Evolutionary conservation across 306 rosid species (phyloP).

Genomic region (Malus sieversii): DNA sequence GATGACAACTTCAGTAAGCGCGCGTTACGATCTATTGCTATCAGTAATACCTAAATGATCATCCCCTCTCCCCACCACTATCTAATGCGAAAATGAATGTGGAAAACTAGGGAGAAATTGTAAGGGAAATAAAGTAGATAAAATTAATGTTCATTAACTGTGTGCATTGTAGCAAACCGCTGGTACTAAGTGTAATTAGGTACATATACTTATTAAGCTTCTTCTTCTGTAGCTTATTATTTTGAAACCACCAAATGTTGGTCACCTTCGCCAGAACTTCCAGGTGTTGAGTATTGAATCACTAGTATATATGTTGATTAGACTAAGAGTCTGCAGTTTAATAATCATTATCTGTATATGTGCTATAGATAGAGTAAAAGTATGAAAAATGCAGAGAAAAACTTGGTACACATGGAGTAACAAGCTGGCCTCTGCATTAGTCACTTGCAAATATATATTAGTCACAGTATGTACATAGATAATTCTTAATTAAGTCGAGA

Average conservation of each 20-base stretch:
- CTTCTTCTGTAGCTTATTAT: neutral
- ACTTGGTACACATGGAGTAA: slow-evolving; percentile 31
- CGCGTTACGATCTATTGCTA: neutral
- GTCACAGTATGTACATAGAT: neutral
- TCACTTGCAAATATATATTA: neutral
- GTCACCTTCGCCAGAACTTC: neutral
- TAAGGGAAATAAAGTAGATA: neutral
- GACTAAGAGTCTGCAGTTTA: neutral
- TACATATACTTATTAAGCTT: neutral
- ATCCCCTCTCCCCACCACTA: neutral
- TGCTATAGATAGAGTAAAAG: neutral
- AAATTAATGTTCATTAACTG: neutral
- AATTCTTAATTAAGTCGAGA: neutral
- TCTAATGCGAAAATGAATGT: neutral
- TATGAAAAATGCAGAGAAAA: neutral
- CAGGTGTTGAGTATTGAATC: neutral
- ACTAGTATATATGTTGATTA: neutral
- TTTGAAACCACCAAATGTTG: neutral
- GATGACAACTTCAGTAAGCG: neutral
- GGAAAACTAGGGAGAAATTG: neutral
- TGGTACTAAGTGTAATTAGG: neutral
- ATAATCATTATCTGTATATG: too few species aligned
- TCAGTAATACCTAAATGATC: neutral
- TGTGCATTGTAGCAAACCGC: neutral
- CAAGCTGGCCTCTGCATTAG: slow-evolving; percentile 12